phyloP scores from a whole-genome alignment of 2,329 filamentous ascomycete genomes.

The Clonostachys chloroleuca region DNA sequence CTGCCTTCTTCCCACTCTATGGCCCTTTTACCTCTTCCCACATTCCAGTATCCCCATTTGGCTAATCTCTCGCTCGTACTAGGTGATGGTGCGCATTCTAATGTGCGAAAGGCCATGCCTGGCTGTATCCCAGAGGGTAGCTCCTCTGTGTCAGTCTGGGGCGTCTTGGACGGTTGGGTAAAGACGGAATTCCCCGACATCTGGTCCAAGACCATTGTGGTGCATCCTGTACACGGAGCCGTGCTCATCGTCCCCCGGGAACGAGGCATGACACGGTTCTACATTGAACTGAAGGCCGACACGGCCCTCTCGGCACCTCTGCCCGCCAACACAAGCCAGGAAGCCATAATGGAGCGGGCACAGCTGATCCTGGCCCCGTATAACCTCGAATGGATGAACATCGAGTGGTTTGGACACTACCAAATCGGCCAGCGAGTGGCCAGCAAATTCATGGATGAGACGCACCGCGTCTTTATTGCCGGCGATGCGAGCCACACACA shows the following conservation, averaged over 20 bases:
- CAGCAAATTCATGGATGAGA: constrained; percentile 60
- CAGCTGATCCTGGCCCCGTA: constrained; percentile 57
- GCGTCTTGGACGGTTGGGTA: constrained; percentile 66
- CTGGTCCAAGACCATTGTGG: constrained; percentile 69
- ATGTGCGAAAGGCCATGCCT: constrained; percentile 61
- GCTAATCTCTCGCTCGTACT: too few species aligned
- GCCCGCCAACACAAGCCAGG: constrained; percentile 41
- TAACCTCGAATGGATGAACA: constrained; percentile 50
- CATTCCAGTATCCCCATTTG: too few species aligned
- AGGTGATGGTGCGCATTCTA: constrained; percentile 61
- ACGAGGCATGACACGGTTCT: constrained; percentile 65
- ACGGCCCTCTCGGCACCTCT: constrained; percentile 20
- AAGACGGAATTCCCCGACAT: constrained; percentile 72
- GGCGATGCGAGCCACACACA: constrained; percentile 71
- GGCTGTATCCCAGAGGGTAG: constrained; percentile 49
- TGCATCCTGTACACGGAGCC: constrained; percentile 62
- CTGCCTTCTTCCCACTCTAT: too few species aligned
- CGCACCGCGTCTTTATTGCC: constrained; percentile 61
- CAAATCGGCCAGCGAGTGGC: constrained; percentile 69
- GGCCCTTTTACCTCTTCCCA: too few species aligned
- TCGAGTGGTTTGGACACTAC: constrained; percentile 71
- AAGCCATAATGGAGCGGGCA: constrained; percentile 67
- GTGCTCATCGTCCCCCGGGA: constrained; percentile 73
- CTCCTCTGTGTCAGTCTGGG: constrained; percentile 58
- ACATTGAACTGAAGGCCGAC: constrained; percentile 49